These are phyloP conservation scores for Ligustrum vulgare DNA, from an alignment of 257 asterid genomes.

Conservation along the genomic window DNA sequence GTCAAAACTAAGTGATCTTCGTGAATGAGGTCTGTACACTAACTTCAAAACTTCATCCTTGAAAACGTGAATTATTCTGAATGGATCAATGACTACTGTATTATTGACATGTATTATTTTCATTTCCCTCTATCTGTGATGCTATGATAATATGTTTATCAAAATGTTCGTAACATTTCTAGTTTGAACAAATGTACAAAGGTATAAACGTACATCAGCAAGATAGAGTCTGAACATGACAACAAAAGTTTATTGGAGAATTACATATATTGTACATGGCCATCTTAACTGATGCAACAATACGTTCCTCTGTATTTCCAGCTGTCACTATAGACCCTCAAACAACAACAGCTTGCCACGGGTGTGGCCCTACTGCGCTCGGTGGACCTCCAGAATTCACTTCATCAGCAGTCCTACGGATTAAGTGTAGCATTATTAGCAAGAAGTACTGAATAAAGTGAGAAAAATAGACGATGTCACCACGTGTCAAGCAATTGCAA, in stretches of 20 bases:
- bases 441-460: not conserved
- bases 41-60: conserved; percentile 12
- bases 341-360: not conserved
- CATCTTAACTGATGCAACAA: not conserved
- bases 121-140: not conserved
- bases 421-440: conserved; percentile 1
- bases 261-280: too few relatives aligned
- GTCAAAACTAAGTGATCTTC: conserved; percentile 1
- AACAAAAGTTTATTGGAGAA: not conserved
- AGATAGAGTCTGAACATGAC: not conserved
- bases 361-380: not conserved
- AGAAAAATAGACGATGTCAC: not conserved
- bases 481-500: not conserved
- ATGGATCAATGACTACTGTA: not conserved
- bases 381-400: conserved; percentile 1
- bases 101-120: not conserved
- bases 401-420: not conserved
- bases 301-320: not conserved
- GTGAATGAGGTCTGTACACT: conserved; percentile 10
- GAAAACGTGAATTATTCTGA: not conserved
- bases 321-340: conserved; percentile 2
- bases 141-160: not conserved
- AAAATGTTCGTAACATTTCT: not conserved
- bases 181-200: not conserved
- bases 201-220: not conserved